phyloP scores from a whole-genome alignment of 768 basidiomycete species.

The Pilatotrama ljubarskyi region DNA sequence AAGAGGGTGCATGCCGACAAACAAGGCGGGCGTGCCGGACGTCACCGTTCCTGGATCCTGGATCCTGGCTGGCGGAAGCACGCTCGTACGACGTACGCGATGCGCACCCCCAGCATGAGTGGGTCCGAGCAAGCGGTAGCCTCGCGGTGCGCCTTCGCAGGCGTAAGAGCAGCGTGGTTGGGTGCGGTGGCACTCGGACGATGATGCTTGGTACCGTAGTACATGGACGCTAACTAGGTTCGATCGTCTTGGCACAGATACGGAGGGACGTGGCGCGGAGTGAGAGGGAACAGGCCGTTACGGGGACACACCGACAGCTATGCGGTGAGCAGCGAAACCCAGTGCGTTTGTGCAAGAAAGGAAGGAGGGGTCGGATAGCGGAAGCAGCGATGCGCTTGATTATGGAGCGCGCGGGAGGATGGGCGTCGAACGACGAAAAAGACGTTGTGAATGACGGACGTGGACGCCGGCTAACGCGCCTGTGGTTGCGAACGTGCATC shows the following conservation, averaged over 20 bases:
- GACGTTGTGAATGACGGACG: background rate
- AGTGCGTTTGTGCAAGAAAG: background rate
- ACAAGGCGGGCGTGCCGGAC: constrained; percentile 3
- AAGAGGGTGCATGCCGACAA: background rate
- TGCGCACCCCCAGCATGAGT: background rate
- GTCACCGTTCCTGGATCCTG: constrained; percentile 1
- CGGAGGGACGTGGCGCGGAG: background rate
- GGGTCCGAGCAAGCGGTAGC: constrained; percentile 7
- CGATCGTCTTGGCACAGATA: constrained; percentile 6
- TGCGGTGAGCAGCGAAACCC: background rate
- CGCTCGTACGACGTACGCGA: background rate
- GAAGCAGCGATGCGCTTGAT: background rate
- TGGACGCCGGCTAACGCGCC: background rate
- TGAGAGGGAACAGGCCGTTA: background rate
- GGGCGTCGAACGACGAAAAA: background rate
- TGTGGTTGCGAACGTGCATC: constrained; percentile 7
- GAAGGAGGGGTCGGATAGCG: background rate
- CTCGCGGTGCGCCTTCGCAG: background rate
- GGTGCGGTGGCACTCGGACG: background rate
- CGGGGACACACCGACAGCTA: background rate
- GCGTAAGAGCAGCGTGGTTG: constrained; percentile 3
- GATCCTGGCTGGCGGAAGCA: background rate
- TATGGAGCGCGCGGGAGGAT: background rate
- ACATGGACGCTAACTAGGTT: background rate
- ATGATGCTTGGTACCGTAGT: background rate